Base-by-base conservation (phyloP, 345 rosid genomes). In the Aquilaria malaccensis region DNA sequence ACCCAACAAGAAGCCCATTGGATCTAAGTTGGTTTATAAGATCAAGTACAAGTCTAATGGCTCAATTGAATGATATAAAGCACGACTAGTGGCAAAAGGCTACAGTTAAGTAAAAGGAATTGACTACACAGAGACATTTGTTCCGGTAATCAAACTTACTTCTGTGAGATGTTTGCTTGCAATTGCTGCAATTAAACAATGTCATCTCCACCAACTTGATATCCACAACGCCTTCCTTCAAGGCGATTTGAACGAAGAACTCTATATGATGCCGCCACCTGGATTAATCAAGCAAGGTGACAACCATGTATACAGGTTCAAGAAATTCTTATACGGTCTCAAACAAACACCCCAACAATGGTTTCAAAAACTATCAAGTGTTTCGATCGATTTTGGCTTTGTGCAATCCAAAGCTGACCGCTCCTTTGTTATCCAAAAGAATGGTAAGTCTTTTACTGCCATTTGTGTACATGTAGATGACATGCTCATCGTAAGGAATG, bases 11-110 rank as follows among this genome's bases (percentile, higher is more conserved):
- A 1, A 14, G 4, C 45, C 56, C 5, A 65, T 65, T 30, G 62
- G 30, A 10, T 65, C 50, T 3, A 56, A 65, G 48, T 56, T 37
- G 62, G 62, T 65, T 6, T 65, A 65, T 2, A 56, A 57, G n/a
- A 22, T 65, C 33, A 65, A 65, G 29, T 33, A 30, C 7, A 13
- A 50, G 1, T 58, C 37, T 6, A 48, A 65, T 65, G 61, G 37
- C 1, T 30, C 3, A 2, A n/a, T 48, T 14, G 12, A 47, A 22
- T 3, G 48, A 1, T 65, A 65, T 22, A 65, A 57, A 2, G 67
- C 49, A 0, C 5, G 56, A 0, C 33, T 65, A 2, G 50, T 65
- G 1, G 50, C 49, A 1, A 65, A 65, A 14, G 69, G 69, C 7
- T 65, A 30, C 13, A 48, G 49, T n/a, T 55, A 65, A 33, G 12